Evolutionary conservation across 2,329 filamentous ascomycete genomes (phyloP).

Genomic region (Aspergillus tanneri): DNA sequence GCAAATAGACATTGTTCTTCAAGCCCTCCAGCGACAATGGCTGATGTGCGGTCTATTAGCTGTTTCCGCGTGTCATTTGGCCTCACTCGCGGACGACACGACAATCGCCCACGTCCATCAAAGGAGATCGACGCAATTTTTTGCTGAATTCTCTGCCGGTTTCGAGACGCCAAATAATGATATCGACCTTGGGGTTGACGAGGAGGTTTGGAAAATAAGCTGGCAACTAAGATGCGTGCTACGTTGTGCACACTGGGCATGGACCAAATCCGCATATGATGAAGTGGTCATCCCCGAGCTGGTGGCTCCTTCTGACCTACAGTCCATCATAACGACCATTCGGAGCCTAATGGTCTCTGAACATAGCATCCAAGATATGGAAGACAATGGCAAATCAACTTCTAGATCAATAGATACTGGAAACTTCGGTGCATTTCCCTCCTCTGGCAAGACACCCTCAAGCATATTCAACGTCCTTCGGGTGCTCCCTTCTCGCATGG

Average conservation of each 20-base stretch:
- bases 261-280: neutral
- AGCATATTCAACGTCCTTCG: neutral
- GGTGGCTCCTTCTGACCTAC: neutral
- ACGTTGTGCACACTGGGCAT: neutral
- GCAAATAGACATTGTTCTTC: neutral
- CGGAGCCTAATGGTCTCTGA: neutral
- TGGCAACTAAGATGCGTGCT: neutral
- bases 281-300: neutral
- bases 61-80: slow-evolving; percentile 6
- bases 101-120: neutral
- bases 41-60: slow-evolving; percentile 11
- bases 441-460: neutral
- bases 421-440: too few relatives aligned
- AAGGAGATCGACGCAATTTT: neutral
- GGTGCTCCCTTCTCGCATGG: slow-evolving; percentile 6
- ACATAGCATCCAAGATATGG: too few relatives aligned
- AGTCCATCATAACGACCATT: neutral
- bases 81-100: neutral
- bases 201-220: neutral
- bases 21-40: neutral
- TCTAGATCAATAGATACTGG: neutral
- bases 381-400: too few relatives aligned
- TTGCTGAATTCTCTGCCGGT: neutral
- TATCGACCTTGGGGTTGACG: neutral
- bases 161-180: neutral